Base-by-base conservation (phyloP, 2,329 filamentous ascomycete genomes). In the Aspergillus latus region DNA sequence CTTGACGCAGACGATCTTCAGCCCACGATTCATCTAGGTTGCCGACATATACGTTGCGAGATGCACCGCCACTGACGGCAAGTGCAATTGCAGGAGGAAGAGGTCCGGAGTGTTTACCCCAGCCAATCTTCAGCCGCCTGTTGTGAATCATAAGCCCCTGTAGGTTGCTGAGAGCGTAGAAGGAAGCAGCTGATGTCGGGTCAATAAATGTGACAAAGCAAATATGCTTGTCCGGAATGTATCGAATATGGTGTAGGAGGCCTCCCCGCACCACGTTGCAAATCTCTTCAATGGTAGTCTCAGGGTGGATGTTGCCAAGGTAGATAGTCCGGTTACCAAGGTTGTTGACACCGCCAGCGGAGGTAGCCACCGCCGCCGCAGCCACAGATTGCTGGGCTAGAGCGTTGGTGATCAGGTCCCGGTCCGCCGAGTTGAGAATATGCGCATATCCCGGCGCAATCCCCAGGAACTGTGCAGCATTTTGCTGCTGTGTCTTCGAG, bases 161-260 rank as follows among this genome's bases (percentile, higher is more conserved):
- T 29, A 99, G 81, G 76, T 97, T 97, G 83, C 92, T 97, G 58
- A 99, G 80, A 42, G 94, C 94, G 68, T 97, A 99, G 80, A 99
- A 99, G 1, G 93, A 97, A 40, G 94, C 94, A 26, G 94, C 94
- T 3, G 94, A 95, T 26, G 94, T 99, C 7, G 94, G 94, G 70
- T 99, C 94, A 74, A 99, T 97, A 77, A 99, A 99, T 1, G 94
- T 99, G 56, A 99, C 94, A 71, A 99, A 99, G 81, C 94, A 99
- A 66, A 99, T 99, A 78, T 99, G 94, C 84, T 99, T 99, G 80
- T 99, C 94, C 5, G 94, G 94, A 67, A 99, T 99, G 77, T 97
- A 99, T 66, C 94, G 91, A 74, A 99, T 96, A 75, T 99, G 94
- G 75, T 99, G 94, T 67, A 99, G 82, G 63, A 99, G 84, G 66